Percentiles rank a stretch among this genome's conserved stretches.
Conservation (phyloP, 306 rosid genomes). For the Glycine latifolia region DNA sequence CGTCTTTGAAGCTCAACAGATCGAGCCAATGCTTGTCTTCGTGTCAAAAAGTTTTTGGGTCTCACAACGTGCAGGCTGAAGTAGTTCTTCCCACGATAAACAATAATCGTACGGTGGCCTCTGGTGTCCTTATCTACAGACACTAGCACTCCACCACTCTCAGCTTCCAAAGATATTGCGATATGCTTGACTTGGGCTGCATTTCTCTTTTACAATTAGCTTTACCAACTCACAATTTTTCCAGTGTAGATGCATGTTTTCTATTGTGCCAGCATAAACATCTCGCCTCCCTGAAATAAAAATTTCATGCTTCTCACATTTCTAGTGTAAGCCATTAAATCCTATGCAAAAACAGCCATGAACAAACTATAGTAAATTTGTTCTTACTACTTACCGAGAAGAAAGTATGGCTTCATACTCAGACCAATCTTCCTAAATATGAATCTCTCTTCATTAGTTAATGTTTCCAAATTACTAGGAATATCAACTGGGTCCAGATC, state of each 20-base stretch:
- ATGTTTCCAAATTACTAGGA: conserved; percentile 86
- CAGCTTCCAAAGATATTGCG: conserved; percentile 93
- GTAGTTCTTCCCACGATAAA: conserved; percentile 95
- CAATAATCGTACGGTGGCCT: conserved; percentile 69
- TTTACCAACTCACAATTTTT: conserved; percentile 88
- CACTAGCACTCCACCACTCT: conserved; percentile 90
- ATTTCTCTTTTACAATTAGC: conserved; percentile 77
- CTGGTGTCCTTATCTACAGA: conserved; percentile 80
- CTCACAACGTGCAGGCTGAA: conserved; percentile 60
- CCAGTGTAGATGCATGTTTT: conserved; percentile 98
- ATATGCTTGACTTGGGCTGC: conserved; percentile 76
- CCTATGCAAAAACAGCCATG: conserved; percentile 39
- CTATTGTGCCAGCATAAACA: conserved; percentile 86
- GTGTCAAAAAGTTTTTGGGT: conserved; percentile 80
- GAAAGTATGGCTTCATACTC: conserved; percentile 86
- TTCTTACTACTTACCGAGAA: conserved; percentile 63
- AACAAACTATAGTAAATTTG: conserved; percentile 25
- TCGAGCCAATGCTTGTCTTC: conserved; percentile 83
- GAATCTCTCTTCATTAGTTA: conserved; percentile 84
- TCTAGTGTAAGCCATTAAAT: conserved; percentile 43
- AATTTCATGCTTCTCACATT: conserved; percentile 32
- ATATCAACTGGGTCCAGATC: conserved; percentile 73
- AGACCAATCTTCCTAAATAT: conserved; percentile 89
- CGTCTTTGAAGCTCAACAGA: conserved; percentile 86
- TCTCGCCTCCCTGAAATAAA: conserved; percentile 78